phyloP scores from a whole-genome alignment of 2,329 filamentous ascomycete species.

The Gaeumannomyces sp. region DNA sequence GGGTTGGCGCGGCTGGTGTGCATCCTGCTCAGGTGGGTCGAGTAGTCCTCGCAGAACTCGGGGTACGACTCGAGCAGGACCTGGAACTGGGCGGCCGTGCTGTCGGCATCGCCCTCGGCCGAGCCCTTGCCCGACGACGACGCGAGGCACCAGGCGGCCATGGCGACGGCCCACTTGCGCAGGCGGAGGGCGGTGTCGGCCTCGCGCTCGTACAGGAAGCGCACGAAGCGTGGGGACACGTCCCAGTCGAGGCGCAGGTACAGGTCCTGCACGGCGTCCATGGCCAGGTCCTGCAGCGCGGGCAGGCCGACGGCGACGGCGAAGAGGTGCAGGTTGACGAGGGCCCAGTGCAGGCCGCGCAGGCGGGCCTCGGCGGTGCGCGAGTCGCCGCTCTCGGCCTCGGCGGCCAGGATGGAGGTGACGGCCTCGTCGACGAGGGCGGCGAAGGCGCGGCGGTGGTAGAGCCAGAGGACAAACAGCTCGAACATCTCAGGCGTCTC shows the following conservation, averaged over 20 bases:
- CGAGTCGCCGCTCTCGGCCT: conserved; percentile 1
- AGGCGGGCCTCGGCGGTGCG: conserved; percentile 9
- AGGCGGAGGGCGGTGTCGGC: conserved; percentile 42
- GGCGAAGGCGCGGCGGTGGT: conserved; percentile 36
- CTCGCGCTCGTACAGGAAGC: conserved; percentile 48
- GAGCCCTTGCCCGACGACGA: conserved; percentile 15
- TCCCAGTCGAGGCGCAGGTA: conserved; percentile 55
- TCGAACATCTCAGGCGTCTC: conserved; percentile 47
- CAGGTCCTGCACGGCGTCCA: conserved; percentile 53
- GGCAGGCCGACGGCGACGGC: conserved; percentile 44
- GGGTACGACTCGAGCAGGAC: conserved; percentile 37
- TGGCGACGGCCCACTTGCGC: conserved; percentile 54
- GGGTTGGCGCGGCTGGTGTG: conserved; percentile 41
- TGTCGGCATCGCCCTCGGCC: conserved; percentile 12
- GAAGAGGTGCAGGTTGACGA: conserved; percentile 52
- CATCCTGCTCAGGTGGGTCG: conserved; percentile 47
- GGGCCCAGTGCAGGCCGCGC: conserved; percentile 46
- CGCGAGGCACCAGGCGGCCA: conserved; percentile 51
- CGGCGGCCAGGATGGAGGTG: conserved; percentile 17
- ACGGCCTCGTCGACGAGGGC: conserved; percentile 37
- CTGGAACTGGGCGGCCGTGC: conserved; percentile 30
- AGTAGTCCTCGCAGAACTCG: conserved; percentile 45
- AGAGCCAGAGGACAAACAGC: conserved; percentile 48
- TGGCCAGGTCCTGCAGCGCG: conserved; percentile 48
- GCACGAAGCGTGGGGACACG: conserved; percentile 44